A percentile compares a stretch with the other conserved stretches of the same genome.
phyloP scores from a whole-genome alignment of 1,284 basidiomycete genomes.

The Porogramme epimiltina region DNA sequence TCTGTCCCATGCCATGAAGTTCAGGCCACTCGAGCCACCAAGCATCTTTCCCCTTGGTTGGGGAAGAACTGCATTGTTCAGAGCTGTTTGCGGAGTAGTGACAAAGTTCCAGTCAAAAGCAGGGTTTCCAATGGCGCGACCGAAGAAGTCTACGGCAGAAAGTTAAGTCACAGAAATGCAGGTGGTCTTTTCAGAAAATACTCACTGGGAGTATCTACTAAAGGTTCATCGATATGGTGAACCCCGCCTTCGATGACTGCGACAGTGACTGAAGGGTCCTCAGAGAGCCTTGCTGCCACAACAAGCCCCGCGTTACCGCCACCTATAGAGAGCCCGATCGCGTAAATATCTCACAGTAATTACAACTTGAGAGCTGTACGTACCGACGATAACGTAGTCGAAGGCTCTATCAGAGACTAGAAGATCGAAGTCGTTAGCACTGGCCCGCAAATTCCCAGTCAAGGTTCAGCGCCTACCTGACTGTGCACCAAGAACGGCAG shows the following conservation, averaged over 20 bases:
- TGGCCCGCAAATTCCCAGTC: too few relatives aligned
- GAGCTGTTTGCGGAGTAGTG: conserved; percentile 12
- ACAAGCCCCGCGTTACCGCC: conserved; percentile 9
- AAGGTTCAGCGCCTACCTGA: too few relatives aligned
- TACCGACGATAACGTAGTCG: conserved; percentile 1
- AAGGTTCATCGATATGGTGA: conserved; percentile 15
- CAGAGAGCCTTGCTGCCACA: conserved; percentile 6
- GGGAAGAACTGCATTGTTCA: conserved; percentile 2
- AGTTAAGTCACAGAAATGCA: too few relatives aligned
- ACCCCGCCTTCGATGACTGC: conserved; percentile 22
- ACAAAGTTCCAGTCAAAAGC: conserved; percentile 19
- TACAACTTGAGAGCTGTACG: not conserved
- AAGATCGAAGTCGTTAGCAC: too few relatives aligned
- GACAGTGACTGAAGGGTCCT: conserved; percentile 14
- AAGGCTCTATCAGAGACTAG: not conserved
- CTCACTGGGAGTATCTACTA: conserved; percentile 18
- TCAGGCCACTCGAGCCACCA: conserved; percentile 24
- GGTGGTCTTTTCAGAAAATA: too few relatives aligned
- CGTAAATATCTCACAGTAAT: too few relatives aligned
- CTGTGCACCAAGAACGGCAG: too few relatives aligned
- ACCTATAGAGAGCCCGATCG: too few relatives aligned
- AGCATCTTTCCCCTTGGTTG: conserved; percentile 22
- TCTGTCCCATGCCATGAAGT: conserved; percentile 21
- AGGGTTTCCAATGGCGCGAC: conserved; percentile 14
- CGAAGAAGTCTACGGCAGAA: conserved; percentile 5